Base-by-base conservation (phyloP, 1,139 yeast species). In the Blastobotrys aristatus region DNA sequence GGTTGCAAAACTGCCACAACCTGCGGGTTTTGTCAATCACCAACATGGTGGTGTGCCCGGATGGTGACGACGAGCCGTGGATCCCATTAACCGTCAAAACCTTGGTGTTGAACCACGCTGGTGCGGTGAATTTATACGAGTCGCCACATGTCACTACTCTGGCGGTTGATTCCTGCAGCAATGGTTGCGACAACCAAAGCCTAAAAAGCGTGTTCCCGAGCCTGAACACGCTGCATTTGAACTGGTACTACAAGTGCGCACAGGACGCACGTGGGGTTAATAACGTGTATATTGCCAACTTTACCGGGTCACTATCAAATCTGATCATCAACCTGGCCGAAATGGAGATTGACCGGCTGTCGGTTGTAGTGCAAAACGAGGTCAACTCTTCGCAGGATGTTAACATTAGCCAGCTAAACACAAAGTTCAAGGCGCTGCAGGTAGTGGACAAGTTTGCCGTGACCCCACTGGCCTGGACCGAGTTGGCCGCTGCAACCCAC, bases 181-280 rank as follows among this genome's bases (percentile, higher is more conserved):
- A 18, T 16, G 33, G n/a, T 5, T n/a, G n/a, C n/a, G 35, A 14
- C 35, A 11, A 10, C 7, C n/a, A 31, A 7, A 31, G 16, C 8
- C 4, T 33, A 8, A 5, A 16, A 20, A 33, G 21, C 13, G 27
- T n/a, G 16, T 41, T 32, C 26, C 44, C 44, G 4, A 14, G 11
- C 11, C 17, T 41, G 24, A 18, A 41, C 31, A 27, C 26, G 18
- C 22, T 41, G 14, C 44, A 41, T 26, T 4, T 41, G 7, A 13
- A 3, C 21, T 2, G 33, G 24, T 24, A 26, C 16, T 17, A 14
- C 17, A 13, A 32, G 5, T 3, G 6, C 16, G 13, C 37, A 3
- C 13, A 16, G 4, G 40, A 22, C 20, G 6, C 27, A 14, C 5
- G 2, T 4, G 30, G 29, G 4, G 26, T 41, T 4, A n/a, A 32